Conservation (phyloP, 2,329 filamentous ascomycete genomes). For the Pseudogymnoascus sp. region DNA sequence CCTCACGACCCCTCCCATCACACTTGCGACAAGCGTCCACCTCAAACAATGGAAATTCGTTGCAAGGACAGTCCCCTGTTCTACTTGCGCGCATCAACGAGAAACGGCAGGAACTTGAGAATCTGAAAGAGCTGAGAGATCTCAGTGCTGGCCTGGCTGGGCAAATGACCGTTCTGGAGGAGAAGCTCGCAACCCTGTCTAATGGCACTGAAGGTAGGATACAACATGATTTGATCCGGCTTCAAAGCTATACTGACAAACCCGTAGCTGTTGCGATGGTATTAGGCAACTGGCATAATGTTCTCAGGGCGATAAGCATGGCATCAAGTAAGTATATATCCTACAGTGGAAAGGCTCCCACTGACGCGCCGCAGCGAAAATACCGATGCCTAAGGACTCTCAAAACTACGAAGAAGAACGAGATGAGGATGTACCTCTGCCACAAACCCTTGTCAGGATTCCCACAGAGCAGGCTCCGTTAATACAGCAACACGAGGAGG, state of each 20-base stretch:
- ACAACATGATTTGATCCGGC: conserved; percentile 8
- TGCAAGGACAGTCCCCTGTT: conserved; percentile 57
- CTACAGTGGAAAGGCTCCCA: conserved; percentile 11
- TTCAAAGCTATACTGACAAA: conserved; percentile 13
- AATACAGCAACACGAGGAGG: conserved; percentile 54
- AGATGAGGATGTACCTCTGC: conserved; percentile 45
- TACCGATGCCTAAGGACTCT: conserved; percentile 51
- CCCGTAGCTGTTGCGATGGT: conserved; percentile 70
- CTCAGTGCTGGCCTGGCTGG: conserved; percentile 70
- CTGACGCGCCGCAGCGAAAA: conserved; percentile 48
- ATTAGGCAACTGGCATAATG: conserved; percentile 80
- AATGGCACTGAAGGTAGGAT: conserved; percentile 70
- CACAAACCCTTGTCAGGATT: conserved; percentile 77
- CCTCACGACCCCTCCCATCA: conserved; percentile 51
- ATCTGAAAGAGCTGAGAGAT: conserved; percentile 68
- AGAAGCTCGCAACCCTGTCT: conserved; percentile 69
- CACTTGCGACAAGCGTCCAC: conserved; percentile 60
- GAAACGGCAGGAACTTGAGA: conserved; percentile 78
- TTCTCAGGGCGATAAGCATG: conserved; percentile 78
- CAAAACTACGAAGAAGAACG: conserved; percentile 34
- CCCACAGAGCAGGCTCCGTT: conserved; percentile 70
- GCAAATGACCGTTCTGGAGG: conserved; percentile 76
- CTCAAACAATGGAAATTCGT: conserved; percentile 36
- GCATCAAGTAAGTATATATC: conserved; percentile 58
- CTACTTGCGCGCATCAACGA: conserved; percentile 72